Percentiles rank a stretch among this genome's conserved stretches.
These are phyloP conservation scores for Tolypocladium paradoxum DNA, from an alignment of 2,329 filamentous ascomycete genomes.

Conservation along the genomic window DNA sequence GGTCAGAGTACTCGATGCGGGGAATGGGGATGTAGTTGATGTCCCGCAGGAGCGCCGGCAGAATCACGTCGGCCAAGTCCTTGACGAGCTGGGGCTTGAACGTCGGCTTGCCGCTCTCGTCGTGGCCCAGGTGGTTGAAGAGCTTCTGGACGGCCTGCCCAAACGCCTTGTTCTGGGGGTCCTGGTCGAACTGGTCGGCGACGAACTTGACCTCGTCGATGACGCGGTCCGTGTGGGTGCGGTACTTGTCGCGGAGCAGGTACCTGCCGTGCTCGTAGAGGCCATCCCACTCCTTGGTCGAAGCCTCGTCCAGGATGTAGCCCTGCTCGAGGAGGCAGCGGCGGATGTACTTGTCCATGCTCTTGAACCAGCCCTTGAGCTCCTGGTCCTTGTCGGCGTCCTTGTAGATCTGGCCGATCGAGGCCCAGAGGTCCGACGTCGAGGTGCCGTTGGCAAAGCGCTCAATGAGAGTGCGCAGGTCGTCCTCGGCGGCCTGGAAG, in stretches of 20 bases:
- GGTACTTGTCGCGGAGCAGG: conserved; percentile 82
- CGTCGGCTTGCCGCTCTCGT: conserved; percentile 67
- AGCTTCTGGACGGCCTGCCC: conserved; percentile 67
- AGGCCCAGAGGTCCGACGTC: conserved; percentile 71
- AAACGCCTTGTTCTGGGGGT: conserved; percentile 78
- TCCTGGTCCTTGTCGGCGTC: conserved; percentile 82
- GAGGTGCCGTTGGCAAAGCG: conserved; percentile 94
- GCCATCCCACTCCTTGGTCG: conserved; percentile 70
- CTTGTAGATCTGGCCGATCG: conserved; percentile 74
- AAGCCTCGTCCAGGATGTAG: conserved; percentile 74
- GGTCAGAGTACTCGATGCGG: conserved; percentile 84
- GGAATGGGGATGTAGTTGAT: conserved; percentile 86
- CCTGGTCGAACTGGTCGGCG: conserved; percentile 77
- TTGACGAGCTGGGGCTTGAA: conserved; percentile 93
- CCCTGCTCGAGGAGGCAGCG: conserved; percentile 81
- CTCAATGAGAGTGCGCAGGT: conserved; percentile 75
- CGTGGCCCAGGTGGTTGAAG: conserved; percentile 79
- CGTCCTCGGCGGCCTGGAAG: conserved; percentile 62
- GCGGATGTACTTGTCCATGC: conserved; percentile 66
- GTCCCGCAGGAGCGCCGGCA: conserved; percentile 74
- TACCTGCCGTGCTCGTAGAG: conserved; percentile 80
- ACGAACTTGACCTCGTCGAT: conserved; percentile 87
- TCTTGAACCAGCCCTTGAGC: conserved; percentile 80
- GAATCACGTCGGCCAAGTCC: conserved; percentile 76
- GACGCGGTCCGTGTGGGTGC: conserved; percentile 72